Percentiles rank a stretch among this genome's conserved stretches.
phyloP scores from a whole-genome alignment of 2,329 filamentous ascomycete species.

The Colletotrichum higginsianum region DNA sequence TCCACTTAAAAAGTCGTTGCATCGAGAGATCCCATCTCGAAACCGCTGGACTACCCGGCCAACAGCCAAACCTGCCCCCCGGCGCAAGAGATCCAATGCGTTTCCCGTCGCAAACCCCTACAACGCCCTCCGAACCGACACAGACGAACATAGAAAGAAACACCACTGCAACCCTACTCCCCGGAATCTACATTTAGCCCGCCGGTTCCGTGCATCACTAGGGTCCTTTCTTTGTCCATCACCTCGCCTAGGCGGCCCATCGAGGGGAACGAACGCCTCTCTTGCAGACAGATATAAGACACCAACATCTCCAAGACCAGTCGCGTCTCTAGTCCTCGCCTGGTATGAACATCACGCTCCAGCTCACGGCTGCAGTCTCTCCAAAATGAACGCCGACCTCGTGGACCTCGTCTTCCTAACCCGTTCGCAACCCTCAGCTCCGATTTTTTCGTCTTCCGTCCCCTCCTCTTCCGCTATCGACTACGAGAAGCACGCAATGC shows the following conservation, averaged over 20 bases:
- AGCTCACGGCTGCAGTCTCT: background rate
- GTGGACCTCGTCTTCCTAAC: slow-evolving; percentile 41
- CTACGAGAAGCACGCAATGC: slow-evolving; percentile 24
- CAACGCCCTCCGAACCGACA: background rate
- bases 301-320: background rate
- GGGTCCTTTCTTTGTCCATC: background rate
- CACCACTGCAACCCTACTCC: slow-evolving; percentile 12
- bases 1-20: slow-evolving; percentile 37
- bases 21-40: slow-evolving; percentile 16
- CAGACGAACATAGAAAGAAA: slow-evolving; percentile 16
- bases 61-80: slow-evolving; percentile 17
- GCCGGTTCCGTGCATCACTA: background rate
- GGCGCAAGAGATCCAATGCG: slow-evolving; percentile 20
- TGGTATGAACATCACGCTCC: slow-evolving; percentile 13
- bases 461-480: slow-evolving; percentile 3
- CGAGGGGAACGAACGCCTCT: background rate
- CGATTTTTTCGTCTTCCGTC: background rate
- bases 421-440: slow-evolving; percentile 13
- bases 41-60: slow-evolving; percentile 4
- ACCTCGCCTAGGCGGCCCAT: background rate
- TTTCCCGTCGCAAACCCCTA: slow-evolving; percentile 22
- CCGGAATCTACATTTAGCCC: slow-evolving; percentile 8
- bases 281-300: background rate
- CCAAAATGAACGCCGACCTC: slow-evolving; percentile 40
- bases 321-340: background rate